A percentile compares a stretch with the other conserved stretches of the same genome.
phyloP scores from a whole-genome alignment of 169 alveolate species.

The Sarcocystis neurona region DNA sequence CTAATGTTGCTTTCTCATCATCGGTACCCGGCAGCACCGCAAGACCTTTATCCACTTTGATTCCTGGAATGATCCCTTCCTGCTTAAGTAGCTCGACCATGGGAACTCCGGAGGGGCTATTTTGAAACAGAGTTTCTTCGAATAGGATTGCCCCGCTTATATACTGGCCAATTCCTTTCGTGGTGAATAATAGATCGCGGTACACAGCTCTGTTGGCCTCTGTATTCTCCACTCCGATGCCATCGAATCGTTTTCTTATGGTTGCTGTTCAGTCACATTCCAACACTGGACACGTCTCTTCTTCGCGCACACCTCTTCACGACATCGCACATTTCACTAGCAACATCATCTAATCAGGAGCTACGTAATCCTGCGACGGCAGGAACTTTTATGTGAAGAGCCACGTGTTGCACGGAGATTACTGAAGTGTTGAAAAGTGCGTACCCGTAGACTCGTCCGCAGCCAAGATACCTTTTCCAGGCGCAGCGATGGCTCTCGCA shows the following conservation, averaged over 20 bases:
- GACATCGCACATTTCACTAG: too few species aligned
- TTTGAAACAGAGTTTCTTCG: slow-evolving; percentile 98
- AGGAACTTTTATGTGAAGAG: too few species aligned
- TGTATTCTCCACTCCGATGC: slow-evolving; percentile 91
- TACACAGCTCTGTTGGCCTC: slow-evolving; percentile 96
- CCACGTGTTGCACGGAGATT: background rate
- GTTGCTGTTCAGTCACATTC: slow-evolving; percentile 72
- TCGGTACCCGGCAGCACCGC: slow-evolving; percentile 91
- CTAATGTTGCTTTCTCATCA: slow-evolving; percentile 86
- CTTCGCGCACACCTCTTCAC: too few species aligned
- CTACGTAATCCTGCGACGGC: too few species aligned
- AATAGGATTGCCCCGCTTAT: slow-evolving; percentile 97
- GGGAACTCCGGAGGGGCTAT: slow-evolving; percentile 85
- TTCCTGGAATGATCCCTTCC: slow-evolving; percentile 97
- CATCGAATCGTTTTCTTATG: slow-evolving; percentile 94
- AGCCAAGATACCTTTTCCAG: slow-evolving; percentile 98
- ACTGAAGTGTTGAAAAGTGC: background rate
- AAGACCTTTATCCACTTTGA: slow-evolving; percentile 96
- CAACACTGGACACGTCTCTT: background rate
- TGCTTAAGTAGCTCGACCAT: slow-evolving; percentile 86
- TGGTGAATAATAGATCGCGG: slow-evolving; percentile 93
- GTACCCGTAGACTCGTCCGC: slow-evolving; percentile 97
- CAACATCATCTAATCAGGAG: too few species aligned
- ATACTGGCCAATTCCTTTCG: slow-evolving; percentile 90
- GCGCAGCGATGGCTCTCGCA: slow-evolving; percentile 68